Evolutionary conservation across 495 filamentous ascomycete species (phyloP).

Genomic region (Penicillium waksmanii): DNA sequence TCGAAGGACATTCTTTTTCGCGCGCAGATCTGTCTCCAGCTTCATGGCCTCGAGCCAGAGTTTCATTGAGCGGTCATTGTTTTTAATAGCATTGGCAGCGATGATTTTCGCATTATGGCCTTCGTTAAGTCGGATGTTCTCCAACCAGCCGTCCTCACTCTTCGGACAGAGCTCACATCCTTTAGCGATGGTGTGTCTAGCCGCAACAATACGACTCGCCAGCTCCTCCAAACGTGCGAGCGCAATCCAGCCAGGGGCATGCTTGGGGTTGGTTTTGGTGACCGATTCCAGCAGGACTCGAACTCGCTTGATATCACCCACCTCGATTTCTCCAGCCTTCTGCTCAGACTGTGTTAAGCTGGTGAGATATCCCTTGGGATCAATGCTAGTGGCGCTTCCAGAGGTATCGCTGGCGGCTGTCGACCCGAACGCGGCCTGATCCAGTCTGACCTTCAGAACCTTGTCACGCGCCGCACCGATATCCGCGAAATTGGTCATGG

Average conservation of each 20-base stretch:
- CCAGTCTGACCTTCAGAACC: constrained; percentile 86
- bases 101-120: constrained; percentile 92
- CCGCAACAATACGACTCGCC: constrained; percentile 86
- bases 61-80: constrained; percentile 83
- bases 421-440: constrained; percentile 78
- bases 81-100: constrained; percentile 89
- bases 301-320: constrained; percentile 96
- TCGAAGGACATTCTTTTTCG: constrained; percentile 87
- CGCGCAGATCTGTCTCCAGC: constrained; percentile 75
- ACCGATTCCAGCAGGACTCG: constrained; percentile 91
- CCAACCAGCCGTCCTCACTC: constrained; percentile 93
- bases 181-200: constrained; percentile 79
- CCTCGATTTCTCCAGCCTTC: constrained; percentile 75
- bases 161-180: constrained; percentile 91
- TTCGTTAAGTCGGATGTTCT: constrained; percentile 91
- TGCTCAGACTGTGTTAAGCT: constrained; percentile 79
- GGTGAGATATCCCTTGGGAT: constrained; percentile 94
- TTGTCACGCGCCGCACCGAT: constrained; percentile 95
- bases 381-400: constrained; percentile 88
- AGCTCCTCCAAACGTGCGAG: constrained; percentile 90
- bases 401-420: constrained; percentile 63
- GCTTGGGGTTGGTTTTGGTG: constrained; percentile 92
- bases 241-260: constrained; percentile 96
- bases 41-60: constrained; percentile 97
- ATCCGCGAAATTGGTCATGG: constrained; percentile 97